Percentiles rank a stretch among this genome's conserved stretches.
Evolutionary conservation across 306 rosid species (phyloP).

Genomic region (Trifolium repens): DNA sequence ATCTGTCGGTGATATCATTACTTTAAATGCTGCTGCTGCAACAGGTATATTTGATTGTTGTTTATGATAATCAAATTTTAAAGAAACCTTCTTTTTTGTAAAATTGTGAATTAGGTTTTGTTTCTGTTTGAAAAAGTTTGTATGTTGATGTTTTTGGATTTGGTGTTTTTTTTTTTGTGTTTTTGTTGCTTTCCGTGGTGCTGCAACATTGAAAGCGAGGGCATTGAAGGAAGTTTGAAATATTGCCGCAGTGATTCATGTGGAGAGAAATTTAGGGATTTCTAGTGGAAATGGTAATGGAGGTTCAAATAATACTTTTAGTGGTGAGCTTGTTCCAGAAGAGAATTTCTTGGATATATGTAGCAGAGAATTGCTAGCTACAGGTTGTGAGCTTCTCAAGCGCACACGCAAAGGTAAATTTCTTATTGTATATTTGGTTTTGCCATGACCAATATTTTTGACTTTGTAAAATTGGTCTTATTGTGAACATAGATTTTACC

Average conservation of each 20-base stretch:
- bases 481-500: background rate
- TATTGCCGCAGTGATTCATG: slow-evolving; percentile 83
- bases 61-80: background rate
- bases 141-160: background rate
- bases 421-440: background rate
- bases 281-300: slow-evolving; percentile 34
- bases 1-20: slow-evolving; percentile 87
- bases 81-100: slow-evolving; percentile 13
- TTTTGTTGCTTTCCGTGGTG: slow-evolving; percentile 83
- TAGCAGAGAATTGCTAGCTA: slow-evolving; percentile 70
- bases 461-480: no score
- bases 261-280: slow-evolving; percentile 63
- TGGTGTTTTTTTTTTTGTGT: background rate
- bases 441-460: no score
- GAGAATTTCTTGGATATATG: slow-evolving; percentile 80
- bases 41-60: slow-evolving; percentile 58
- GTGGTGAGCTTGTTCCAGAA: slow-evolving; percentile 70
- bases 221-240: slow-evolving; percentile 92
- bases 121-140: background rate
- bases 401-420: slow-evolving; percentile 83
- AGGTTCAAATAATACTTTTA: slow-evolving; percentile 59
- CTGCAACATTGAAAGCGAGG: slow-evolving; percentile 96
- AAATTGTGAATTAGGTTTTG: background rate
- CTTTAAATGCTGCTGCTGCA: slow-evolving; percentile 87
- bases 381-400: slow-evolving; percentile 86